Base-by-base conservation (phyloP, 2,329 filamentous ascomycete genomes). In the Hypocrella siamensis region DNA sequence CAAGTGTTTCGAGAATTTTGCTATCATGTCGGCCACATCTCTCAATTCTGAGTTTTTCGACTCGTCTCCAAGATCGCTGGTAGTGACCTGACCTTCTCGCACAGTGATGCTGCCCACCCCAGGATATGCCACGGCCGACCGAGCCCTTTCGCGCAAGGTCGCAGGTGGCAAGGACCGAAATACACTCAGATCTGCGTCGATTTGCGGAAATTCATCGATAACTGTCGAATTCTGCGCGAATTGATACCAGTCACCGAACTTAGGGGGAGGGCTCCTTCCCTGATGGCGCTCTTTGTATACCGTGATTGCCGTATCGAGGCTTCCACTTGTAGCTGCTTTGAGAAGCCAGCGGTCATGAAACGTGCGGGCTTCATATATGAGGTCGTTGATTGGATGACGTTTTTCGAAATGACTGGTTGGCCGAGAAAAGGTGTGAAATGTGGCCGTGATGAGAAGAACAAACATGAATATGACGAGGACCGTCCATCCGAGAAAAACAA, bases 221-320 rank as follows among this genome's bases (percentile, higher is more conserved):
- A 93, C 60, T 32, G 71, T 60, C 1, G 85, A 79, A n/a, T 67
- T 60, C 38, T 67, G 70, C 5, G 84, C 82, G 45, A 81, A 84
- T 15, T 77, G 65, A 47, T 78, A 93, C 85, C 85, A 93, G 41
- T 75, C 74, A 44, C 85, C 79, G 44, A 93, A 93, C 36, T 79
- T 70, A 1, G 77, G 80, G 9, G 85, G 85, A 12, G 85, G 84
- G 18, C 72, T 60, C 37, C 83, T 70, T 11, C 73, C 71, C 43
- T 79, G 43, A 36, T 72, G 60, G 5, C 62, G 57, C 30, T 67
- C 58, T 30, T 57, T 55, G 42, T 73, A 73, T 33, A 65, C 56
- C 4, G 49, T 45, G 4, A 62, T 56, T 0, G 67, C 68, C 7
- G 62, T 49, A 1, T 50, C 50, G 3, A 70, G 46, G 10, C 55